A percentile compares a stretch with the other conserved stretches of the same genome.
Evolutionary conservation across 2,329 filamentous ascomycete genomes (phyloP).

Genomic region (Macrophomina pseudophaseolina): DNA sequence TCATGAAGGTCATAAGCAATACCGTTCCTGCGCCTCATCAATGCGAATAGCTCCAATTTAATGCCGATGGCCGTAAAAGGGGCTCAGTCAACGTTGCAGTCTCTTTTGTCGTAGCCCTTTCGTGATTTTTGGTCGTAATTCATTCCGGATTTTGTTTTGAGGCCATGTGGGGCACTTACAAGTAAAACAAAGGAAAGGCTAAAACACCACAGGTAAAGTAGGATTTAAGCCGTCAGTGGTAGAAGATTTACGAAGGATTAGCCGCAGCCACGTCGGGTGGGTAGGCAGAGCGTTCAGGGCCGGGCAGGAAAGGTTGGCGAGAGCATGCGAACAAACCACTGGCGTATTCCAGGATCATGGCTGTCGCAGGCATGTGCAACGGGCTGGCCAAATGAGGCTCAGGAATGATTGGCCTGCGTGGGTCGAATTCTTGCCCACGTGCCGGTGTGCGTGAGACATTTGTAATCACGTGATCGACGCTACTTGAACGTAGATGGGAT

Average conservation of each 20-base stretch:
- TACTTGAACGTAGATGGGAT: background rate
- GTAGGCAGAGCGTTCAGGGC: background rate
- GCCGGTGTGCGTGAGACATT: background rate
- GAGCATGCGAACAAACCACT: background rate
- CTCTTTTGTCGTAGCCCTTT: constrained; percentile 13
- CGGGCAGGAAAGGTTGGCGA: background rate
- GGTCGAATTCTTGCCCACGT: constrained; percentile 3
- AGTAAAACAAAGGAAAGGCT: background rate
- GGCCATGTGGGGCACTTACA: background rate
- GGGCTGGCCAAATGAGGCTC: background rate
- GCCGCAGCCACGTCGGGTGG: background rate
- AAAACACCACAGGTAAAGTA: too few relatives aligned
- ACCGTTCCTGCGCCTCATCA: background rate
- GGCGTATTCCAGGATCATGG: background rate
- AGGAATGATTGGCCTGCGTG: background rate
- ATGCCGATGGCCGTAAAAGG: background rate
- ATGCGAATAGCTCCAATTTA: background rate
- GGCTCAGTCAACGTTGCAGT: background rate
- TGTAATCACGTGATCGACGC: background rate
- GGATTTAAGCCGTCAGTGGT: background rate
- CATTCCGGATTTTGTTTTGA: background rate
- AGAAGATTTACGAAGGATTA: background rate
- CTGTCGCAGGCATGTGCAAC: background rate
- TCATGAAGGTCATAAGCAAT: too few relatives aligned
- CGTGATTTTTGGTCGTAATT: background rate